These are phyloP conservation scores for Eimeria brunetti DNA, from an alignment of 169 alveolate genomes.

Conservation along the genomic window DNA sequence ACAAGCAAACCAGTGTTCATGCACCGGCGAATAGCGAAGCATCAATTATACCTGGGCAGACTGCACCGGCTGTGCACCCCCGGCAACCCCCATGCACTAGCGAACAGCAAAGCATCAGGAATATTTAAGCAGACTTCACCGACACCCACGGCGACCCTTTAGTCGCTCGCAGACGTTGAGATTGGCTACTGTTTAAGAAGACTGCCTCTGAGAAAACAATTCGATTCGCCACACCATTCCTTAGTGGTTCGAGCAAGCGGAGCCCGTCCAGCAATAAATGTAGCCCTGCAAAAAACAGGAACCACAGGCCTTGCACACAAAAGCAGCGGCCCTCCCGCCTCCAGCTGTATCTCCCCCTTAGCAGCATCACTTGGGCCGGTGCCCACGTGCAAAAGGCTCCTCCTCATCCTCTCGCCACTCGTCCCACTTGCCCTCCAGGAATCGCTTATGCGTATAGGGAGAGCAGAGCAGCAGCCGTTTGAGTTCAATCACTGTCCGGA, in stretches of 20 bases:
- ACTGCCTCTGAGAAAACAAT: neutral
- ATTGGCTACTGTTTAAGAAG: neutral
- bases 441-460: neutral
- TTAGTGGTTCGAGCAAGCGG: neutral
- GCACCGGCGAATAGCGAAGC: no score
- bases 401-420: neutral
- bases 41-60: no score
- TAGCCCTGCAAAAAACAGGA: neutral
- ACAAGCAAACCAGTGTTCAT: neutral
- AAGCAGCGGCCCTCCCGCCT: neutral
- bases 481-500: neutral
- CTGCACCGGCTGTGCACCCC: no score
- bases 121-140: neutral
- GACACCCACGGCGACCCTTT: neutral
- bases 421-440: neutral
- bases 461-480: slow-evolving; percentile 15
- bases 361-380: neutral
- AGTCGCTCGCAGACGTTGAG: neutral
- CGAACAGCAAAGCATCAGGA: neutral
- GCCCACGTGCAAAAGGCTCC: neutral
- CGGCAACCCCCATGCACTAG: neutral
- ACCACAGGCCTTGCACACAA: no score
- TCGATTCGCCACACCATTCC: neutral
- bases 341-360: neutral
- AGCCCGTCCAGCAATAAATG: neutral